These are phyloP conservation scores for Hypoxylon perforatum DNA, from an alignment of 495 filamentous ascomycete species.

Conservation along the genomic window DNA sequence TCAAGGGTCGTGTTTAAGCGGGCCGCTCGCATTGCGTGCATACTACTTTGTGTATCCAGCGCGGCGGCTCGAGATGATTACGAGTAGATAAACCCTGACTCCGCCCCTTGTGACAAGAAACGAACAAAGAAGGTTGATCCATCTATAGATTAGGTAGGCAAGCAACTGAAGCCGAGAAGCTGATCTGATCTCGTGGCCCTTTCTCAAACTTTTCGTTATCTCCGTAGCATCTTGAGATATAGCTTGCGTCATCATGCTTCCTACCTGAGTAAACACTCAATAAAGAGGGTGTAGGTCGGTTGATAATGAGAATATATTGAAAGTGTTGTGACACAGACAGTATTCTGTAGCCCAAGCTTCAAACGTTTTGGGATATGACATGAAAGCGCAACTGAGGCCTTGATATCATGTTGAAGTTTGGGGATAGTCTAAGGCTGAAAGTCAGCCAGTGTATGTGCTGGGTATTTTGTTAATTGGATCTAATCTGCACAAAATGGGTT, in stretches of 20 bases:
- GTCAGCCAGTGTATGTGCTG: not conserved
- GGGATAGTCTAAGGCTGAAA: not conserved
- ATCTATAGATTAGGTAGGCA: slow-evolving; percentile 19
- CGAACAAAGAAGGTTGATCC: slow-evolving; percentile 21
- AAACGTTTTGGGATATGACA: not conserved
- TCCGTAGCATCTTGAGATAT: not conserved
- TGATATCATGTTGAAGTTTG: not conserved
- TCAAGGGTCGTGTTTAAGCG: slow-evolving; percentile 19
- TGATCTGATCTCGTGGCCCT: slow-evolving; percentile 23
- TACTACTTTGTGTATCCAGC: slow-evolving; percentile 28
- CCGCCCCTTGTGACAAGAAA: slow-evolving; percentile 18
- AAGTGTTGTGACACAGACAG: not conserved
- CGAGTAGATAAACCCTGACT: slow-evolving; percentile 7
- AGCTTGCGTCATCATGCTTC: not conserved
- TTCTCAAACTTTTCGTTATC: slow-evolving; percentile 1
- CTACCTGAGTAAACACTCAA: not conserved
- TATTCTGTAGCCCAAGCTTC: not conserved
- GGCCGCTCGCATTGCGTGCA: slow-evolving; percentile 37
- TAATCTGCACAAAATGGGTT: slow-evolving; percentile 12
- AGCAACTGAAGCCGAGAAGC: slow-evolving; percentile 4
- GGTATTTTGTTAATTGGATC: not conserved
- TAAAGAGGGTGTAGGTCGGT: no score
- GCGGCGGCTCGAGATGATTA: slow-evolving; percentile 28
- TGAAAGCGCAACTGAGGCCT: not conserved
- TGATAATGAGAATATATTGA: no score